Conservation (phyloP, 2,329 filamentous ascomycete species). For the Clarireedia hainanense region DNA sequence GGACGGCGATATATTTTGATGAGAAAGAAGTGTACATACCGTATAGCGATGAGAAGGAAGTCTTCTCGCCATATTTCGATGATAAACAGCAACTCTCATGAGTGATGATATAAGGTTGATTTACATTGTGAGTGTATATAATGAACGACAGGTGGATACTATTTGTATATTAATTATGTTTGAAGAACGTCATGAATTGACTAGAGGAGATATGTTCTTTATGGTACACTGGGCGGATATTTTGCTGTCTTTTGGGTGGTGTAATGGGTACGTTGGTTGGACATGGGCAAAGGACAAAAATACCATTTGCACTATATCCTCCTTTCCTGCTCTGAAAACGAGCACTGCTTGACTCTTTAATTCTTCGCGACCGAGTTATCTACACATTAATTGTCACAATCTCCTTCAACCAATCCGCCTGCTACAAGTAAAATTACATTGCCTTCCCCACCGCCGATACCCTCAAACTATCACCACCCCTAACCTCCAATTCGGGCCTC, state of each 20-base stretch:
- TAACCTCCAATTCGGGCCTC: neutral
- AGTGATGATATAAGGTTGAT: neutral
- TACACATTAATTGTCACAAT: too few relatives aligned
- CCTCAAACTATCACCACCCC: neutral
- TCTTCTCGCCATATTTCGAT: neutral
- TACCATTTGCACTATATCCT: too few relatives aligned
- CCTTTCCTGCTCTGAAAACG: too few relatives aligned
- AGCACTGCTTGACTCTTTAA: too few relatives aligned
- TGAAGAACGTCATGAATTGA: neutral
- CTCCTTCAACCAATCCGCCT: too few relatives aligned
- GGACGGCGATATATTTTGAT: neutral
- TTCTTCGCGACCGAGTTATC: too few relatives aligned
- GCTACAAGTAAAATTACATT: too few relatives aligned
- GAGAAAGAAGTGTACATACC: constrained; percentile 6
- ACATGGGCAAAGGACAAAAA: neutral
- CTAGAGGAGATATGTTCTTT: neutral
- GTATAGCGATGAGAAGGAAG: constrained; percentile 6
- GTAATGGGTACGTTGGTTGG: neutral
- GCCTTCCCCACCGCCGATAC: neutral
- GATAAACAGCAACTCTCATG: neutral
- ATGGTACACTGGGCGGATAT: neutral
- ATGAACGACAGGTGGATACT: neutral
- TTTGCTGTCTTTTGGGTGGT: neutral
- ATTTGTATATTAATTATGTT: neutral
- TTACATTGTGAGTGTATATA: neutral